phyloP scores from a whole-genome alignment of 257 asterid species.

The Gardenia jasminoides region DNA sequence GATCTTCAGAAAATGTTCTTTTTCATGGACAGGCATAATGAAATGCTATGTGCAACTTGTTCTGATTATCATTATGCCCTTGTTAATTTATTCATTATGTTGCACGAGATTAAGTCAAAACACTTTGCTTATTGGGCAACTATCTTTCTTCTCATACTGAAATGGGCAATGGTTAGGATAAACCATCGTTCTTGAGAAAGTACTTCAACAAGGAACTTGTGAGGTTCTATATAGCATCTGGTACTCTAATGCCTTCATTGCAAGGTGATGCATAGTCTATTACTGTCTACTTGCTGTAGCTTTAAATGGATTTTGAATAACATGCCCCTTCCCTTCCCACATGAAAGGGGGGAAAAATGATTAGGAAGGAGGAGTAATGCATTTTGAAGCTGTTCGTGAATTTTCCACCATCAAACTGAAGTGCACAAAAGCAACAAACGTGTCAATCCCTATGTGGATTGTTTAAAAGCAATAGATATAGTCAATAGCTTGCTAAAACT shows the following conservation, averaged over 20 bases:
- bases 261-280: neutral
- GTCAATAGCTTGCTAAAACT: neutral
- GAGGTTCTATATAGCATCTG: neutral
- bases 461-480: neutral
- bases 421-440: neutral
- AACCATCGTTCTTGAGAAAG: neutral
- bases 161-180: neutral
- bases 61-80: neutral
- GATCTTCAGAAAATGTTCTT: constrained; percentile 1
- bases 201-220: neutral
- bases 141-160: neutral
- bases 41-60: neutral
- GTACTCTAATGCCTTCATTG: neutral
- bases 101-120: neutral
- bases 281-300: neutral
- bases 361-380: neutral
- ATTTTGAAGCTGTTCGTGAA: neutral
- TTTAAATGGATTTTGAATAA: neutral
- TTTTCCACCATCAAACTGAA: neutral
- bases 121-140: neutral
- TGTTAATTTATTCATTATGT: neutral
- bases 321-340: neutral
- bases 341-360: too few species aligned
- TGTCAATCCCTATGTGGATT: neutral
- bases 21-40: neutral